These are phyloP conservation scores for Suillus subalutaceus DNA, from an alignment of 768 basidiomycete genomes.

Conservation along the genomic window DNA sequence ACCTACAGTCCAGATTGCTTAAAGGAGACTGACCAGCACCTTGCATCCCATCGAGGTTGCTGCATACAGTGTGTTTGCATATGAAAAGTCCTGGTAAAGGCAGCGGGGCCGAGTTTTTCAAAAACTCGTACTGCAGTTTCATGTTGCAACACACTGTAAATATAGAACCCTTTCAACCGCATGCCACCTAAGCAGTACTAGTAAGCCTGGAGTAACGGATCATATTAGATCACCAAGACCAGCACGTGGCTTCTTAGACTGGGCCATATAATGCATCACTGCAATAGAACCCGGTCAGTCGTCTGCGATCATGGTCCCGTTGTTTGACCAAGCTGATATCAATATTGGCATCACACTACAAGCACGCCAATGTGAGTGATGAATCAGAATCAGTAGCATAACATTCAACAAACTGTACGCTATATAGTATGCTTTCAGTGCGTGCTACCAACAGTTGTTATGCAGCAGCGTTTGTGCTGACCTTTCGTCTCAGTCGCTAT, in stretches of 20 bases:
- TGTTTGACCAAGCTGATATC: neutral
- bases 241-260: too few relatives aligned
- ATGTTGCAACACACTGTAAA: neutral
- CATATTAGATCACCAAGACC: neutral
- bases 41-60: neutral
- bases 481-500: neutral
- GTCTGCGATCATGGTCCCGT: neutral
- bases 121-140: neutral
- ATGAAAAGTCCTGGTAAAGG: too few relatives aligned
- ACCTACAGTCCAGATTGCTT: too few relatives aligned
- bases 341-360: neutral
- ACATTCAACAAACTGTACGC: neutral
- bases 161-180: neutral
- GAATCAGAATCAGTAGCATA: neutral
- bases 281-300: slow-evolving; percentile 43
- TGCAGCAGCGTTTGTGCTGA: neutral
- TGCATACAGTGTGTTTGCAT: too few relatives aligned
- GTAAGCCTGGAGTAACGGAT: neutral
- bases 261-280: neutral
- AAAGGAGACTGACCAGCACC: neutral
- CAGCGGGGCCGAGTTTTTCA: too few relatives aligned
- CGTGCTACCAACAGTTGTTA: neutral
- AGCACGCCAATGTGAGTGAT: neutral
- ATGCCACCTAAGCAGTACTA: neutral
- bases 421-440: neutral